phyloP scores from a whole-genome alignment of 1,284 basidiomycete species.

The Volvariella volvacea region DNA sequence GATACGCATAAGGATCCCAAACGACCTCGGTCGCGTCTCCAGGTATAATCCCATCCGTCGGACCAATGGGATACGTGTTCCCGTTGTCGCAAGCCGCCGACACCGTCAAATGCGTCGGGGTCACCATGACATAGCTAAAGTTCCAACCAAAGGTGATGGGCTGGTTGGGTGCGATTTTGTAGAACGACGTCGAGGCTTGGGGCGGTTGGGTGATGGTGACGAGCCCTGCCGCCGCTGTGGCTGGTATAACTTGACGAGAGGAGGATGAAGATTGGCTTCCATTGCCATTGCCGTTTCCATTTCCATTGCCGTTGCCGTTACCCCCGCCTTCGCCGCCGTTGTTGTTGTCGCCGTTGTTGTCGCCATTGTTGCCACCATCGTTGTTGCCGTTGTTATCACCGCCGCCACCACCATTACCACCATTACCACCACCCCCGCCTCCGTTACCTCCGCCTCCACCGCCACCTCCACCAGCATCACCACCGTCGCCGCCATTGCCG shows the following conservation, averaged over 20 bases:
- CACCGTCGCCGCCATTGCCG: not conserved
- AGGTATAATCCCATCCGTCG: conserved; percentile 66
- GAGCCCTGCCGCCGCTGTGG: conserved; percentile 56
- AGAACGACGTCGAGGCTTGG: conserved; percentile 75
- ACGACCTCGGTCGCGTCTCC: conserved; percentile 65
- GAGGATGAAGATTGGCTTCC: not conserved
- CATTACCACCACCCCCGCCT: not conserved
- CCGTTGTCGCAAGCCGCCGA: conserved; percentile 80
- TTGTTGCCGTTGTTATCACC: not conserved
- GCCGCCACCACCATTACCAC: not conserved
- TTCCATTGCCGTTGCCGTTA: conserved; percentile 1
- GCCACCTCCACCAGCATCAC: not conserved
- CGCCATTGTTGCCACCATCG: not conserved
- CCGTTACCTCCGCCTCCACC: not conserved
- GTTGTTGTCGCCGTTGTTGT: conserved; percentile 3
- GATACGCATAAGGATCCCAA: conserved; percentile 80
- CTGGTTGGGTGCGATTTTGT: conserved; percentile 77
- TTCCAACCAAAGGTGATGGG: conserved; percentile 92
- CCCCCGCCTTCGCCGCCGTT: conserved; percentile 6
- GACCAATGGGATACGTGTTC: conserved; percentile 84
- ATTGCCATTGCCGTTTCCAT: conserved; percentile 7
- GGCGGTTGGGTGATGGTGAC: conserved; percentile 77
- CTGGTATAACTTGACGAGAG: conserved; percentile 30
- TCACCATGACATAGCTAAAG: conserved; percentile 63
- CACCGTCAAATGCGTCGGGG: conserved; percentile 72